These are phyloP conservation scores for Lactifluus volemus DNA, from an alignment of 768 basidiomycete genomes.

Conservation along the genomic window DNA sequence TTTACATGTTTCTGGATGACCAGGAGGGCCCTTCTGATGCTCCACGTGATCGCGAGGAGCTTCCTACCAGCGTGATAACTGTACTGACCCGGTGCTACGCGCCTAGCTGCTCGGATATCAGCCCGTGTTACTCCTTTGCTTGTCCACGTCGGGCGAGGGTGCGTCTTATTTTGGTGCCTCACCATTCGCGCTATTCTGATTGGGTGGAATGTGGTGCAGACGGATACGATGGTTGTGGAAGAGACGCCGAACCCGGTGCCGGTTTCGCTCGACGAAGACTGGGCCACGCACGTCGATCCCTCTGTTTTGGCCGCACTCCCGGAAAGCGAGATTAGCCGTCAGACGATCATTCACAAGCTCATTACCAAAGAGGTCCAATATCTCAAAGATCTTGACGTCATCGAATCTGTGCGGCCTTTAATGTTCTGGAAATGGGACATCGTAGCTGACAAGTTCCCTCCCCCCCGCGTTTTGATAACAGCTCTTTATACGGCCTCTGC, in stretches of 20 bases:
- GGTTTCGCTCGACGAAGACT: slow-evolving; percentile 31
- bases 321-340: slow-evolving; percentile 71
- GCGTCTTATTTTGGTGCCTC: slow-evolving; percentile 16
- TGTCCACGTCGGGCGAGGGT: slow-evolving; percentile 60
- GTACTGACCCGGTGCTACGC: slow-evolving; percentile 87
- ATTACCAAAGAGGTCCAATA: slow-evolving; percentile 88
- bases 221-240: slow-evolving; percentile 3
- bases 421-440: slow-evolving; percentile 26
- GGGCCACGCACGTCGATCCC: slow-evolving; percentile 44
- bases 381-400: slow-evolving; percentile 73
- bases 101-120: slow-evolving; percentile 73
- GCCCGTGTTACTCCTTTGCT: slow-evolving; percentile 71
- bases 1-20: slow-evolving; percentile 89
- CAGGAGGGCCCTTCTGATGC: slow-evolving; percentile 54
- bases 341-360: slow-evolving; percentile 83
- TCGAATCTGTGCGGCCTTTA: slow-evolving; percentile 50
- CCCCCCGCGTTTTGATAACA: slow-evolving; percentile 15
- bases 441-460: slow-evolving; percentile 32
- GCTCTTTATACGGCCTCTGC: slow-evolving; percentile 50
- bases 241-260: neutral
- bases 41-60: slow-evolving; percentile 53
- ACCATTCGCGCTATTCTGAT: slow-evolving; percentile 7
- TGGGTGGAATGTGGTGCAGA: neutral
- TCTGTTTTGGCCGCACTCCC: slow-evolving; percentile 49
- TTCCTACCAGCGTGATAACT: slow-evolving; percentile 87